Percentiles rank a stretch among this genome's conserved stretches.
Conservation (phyloP, 2,329 filamentous ascomycete genomes). For the Aspergillus sp. region DNA sequence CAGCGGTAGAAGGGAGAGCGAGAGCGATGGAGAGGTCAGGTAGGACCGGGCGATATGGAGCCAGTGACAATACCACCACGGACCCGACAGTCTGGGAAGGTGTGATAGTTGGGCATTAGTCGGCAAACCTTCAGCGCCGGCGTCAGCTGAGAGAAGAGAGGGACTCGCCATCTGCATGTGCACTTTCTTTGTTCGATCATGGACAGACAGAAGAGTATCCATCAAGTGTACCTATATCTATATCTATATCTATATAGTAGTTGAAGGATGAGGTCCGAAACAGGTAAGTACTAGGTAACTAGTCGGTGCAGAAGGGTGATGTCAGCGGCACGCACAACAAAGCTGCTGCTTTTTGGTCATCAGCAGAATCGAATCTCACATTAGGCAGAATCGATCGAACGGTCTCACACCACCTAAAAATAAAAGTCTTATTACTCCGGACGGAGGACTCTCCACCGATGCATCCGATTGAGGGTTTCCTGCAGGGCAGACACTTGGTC, state of each 20-base stretch:
- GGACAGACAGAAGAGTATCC: background rate
- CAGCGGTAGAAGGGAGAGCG: background rate
- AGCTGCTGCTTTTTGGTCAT: background rate
- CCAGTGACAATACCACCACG: conserved; percentile 16
- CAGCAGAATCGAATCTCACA: conserved; percentile 14
- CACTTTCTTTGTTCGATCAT: background rate
- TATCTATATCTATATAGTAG: too few species aligned
- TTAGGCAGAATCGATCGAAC: conserved; percentile 15
- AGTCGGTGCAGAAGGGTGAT: background rate
- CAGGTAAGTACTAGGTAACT: too few species aligned
- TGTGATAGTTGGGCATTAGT: conserved; percentile 26
- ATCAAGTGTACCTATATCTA: background rate
- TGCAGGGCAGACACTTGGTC: conserved; percentile 1
- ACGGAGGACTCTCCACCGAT: background rate
- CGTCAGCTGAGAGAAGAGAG: conserved; percentile 11
- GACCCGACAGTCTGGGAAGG: conserved; percentile 26
- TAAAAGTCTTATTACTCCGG: too few species aligned
- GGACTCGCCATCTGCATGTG: background rate
- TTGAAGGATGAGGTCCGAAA: too few species aligned
- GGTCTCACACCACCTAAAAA: conserved; percentile 6
- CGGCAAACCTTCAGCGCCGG: conserved; percentile 12
- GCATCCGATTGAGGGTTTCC: background rate
- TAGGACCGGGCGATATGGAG: conserved; percentile 5
- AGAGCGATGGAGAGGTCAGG: background rate
- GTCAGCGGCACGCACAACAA: background rate